Evolutionary conservation across 345 rosid genomes (phyloP), one percentile per base, ranked within the genome.

Genomic region (Mercurialis annua): DNA sequence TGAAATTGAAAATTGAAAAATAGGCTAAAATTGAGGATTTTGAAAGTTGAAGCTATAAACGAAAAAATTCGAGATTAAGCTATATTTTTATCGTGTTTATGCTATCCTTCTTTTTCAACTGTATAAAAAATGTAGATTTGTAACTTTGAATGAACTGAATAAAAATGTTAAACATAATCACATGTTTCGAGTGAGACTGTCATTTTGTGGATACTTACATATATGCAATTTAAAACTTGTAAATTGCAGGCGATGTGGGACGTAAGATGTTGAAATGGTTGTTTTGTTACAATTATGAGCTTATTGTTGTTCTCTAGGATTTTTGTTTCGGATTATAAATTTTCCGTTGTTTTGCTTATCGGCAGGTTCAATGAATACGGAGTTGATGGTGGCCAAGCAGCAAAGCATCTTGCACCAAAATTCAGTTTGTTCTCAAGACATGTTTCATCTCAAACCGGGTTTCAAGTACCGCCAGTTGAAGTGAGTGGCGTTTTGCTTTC

Each of bases 361-460:
- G 61, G 33, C 52, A 89, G 96, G 77, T 86, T 82, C 80, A 89
- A 75, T 66, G 90, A 81, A 44, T 89, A 81, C 73, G 92, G 88
- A 2, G 46, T 65, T 50, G 74, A 87, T 68, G 96, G 92, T 1
- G 96, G 96, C 10, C 78, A 81, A 34, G 75, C 89, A 15, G 87
- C 87, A n/a, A 75, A 72, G 74, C 49, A 73, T 5, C 44, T 81
- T 66, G 74, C 56, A 44, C 88, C 92, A 24, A 89, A 89, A 64
- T 72, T 76, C 55, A 60, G 51, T 21, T 72, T 71, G 34, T 77
- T 85, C 69, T 55, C 83, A 1, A 83, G 68, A 63, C 88, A 78
- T 33, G 59, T 83, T 16, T 66, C 76, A 50, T 34, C 71, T 57
- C 83, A 80, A 15, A 82, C 86, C 11, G 90, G 87, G 31, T 57